phyloP scores from a whole-genome alignment of 1,284 basidiomycete genomes.

The Sporisorium iseilematis-ciliati region DNA sequence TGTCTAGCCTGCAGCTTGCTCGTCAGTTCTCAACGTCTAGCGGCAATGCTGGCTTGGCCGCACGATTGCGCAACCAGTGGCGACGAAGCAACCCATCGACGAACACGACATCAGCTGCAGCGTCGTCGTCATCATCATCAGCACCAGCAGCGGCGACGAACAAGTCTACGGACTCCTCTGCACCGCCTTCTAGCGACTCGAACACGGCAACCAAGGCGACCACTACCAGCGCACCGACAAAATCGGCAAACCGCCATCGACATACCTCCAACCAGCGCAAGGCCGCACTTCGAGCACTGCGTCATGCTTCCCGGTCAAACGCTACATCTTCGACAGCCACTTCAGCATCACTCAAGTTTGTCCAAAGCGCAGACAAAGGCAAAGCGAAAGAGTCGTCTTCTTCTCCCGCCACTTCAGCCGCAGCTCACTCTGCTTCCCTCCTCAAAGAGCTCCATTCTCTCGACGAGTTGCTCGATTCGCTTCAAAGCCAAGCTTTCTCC shows the following conservation, averaged over 20 bases:
- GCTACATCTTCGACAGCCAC: not conserved
- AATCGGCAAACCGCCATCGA: not conserved
- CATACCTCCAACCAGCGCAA: constrained; percentile 9
- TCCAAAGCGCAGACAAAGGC: constrained; percentile 25
- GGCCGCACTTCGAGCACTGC: constrained; percentile 13
- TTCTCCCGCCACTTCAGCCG: not conserved
- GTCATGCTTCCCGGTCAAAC: not conserved
- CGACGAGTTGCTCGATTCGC: constrained; percentile 30
- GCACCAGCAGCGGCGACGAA: not conserved
- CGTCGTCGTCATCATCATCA: constrained; percentile 5
- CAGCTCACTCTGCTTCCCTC: constrained; percentile 17
- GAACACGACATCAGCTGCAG: not conserved
- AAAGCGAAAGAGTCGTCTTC: constrained; percentile 16
- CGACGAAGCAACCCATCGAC: not conserved
- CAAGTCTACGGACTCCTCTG: not conserved
- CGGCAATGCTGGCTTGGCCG: constrained; percentile 10
- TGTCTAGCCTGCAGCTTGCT: constrained; percentile 10
- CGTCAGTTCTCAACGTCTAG: constrained; percentile 16
- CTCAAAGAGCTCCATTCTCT: constrained; percentile 37
- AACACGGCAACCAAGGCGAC: not conserved
- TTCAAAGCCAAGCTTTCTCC: constrained; percentile 36
- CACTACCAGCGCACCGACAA: not conserved
- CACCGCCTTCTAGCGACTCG: not conserved
- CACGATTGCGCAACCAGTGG: constrained; percentile 22
- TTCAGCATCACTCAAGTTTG: constrained; percentile 15